Percentiles rank a stretch among this genome's conserved stretches.
These are phyloP conservation scores for Lasiodiplodia sp. DNA, from an alignment of 2,329 filamentous ascomycete species.

Conservation along the genomic window DNA sequence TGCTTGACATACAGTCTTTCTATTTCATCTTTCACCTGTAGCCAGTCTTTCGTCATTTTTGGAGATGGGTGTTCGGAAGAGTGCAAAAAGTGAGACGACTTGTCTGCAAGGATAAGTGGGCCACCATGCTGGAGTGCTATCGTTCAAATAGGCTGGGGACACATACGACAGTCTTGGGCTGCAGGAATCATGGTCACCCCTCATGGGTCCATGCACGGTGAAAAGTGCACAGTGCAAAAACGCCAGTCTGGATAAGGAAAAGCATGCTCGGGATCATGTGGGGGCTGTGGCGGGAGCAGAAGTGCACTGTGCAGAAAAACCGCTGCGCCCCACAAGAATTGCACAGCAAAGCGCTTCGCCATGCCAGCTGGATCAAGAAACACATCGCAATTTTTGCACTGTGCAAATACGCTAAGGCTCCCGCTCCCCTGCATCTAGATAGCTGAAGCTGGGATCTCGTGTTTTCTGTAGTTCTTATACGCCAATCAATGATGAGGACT, in stretches of 20 bases:
- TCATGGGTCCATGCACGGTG: neutral
- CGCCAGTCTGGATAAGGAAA: too few species aligned
- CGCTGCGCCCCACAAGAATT: neutral
- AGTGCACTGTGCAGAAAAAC: constrained; percentile 17
- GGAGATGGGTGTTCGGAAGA: neutral
- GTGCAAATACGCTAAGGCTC: neutral
- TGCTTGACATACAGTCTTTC: constrained; percentile 17
- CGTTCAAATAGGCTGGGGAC: neutral
- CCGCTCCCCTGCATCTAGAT: neutral
- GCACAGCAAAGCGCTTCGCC: neutral
- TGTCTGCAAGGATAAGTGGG: neutral
- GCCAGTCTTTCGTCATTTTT: constrained; percentile 28
- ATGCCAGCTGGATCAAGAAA: neutral
- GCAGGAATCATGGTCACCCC: neutral
- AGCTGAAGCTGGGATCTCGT: neutral
- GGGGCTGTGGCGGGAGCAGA: neutral
- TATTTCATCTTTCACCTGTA: constrained; percentile 18
- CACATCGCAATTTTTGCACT: neutral
- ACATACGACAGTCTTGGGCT: neutral
- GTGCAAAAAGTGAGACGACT: neutral
- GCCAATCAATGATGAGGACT: neutral
- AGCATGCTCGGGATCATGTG: neutral
- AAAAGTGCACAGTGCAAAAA: too few species aligned
- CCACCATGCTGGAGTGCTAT: neutral
- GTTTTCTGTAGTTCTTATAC: neutral